Conservation (phyloP, 371 early-diverging fungal species). For the Phascolomyces articulosus region DNA sequence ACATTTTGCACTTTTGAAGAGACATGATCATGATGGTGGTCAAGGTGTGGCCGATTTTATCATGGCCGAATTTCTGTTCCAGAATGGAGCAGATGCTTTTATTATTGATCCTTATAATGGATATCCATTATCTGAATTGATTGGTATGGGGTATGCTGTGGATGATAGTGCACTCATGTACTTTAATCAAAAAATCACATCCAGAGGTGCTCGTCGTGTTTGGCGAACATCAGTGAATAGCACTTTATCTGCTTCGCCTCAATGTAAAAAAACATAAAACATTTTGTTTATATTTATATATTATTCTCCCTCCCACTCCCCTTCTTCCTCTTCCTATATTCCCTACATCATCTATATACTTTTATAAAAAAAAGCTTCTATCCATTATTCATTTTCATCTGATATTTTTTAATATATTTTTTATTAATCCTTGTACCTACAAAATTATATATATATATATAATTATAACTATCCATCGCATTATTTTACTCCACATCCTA, state of each 20-base stretch:
- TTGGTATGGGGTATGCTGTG: not conserved
- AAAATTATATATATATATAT: too few species aligned
- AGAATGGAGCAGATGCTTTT: slow-evolving; percentile 49
- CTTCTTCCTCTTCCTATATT: too few species aligned
- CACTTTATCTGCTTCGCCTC: not conserved
- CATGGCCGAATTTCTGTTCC: slow-evolving; percentile 55
- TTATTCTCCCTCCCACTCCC: not conserved
- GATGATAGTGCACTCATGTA: slow-evolving; percentile 2
- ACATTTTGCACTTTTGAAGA: slow-evolving; percentile 17
- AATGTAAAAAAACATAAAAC: not conserved
- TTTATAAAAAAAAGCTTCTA: too few species aligned
- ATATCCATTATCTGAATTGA: slow-evolving; percentile 1
- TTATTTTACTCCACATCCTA: too few species aligned
- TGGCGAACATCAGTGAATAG: not conserved
- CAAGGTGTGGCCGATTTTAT: slow-evolving; percentile 27
- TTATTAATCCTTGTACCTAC: too few species aligned
- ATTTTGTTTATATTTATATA: not conserved
- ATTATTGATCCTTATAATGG: slow-evolving; percentile 30
- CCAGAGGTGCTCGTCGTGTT: not conserved
- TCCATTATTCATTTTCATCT: too few species aligned
- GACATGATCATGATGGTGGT: not conserved
- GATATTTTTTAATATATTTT: too few species aligned
- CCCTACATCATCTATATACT: too few species aligned
- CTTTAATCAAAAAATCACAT: not conserved
- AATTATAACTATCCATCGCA: too few species aligned